Conservation (phyloP, 306 rosid species). For the Delonix regia region DNA sequence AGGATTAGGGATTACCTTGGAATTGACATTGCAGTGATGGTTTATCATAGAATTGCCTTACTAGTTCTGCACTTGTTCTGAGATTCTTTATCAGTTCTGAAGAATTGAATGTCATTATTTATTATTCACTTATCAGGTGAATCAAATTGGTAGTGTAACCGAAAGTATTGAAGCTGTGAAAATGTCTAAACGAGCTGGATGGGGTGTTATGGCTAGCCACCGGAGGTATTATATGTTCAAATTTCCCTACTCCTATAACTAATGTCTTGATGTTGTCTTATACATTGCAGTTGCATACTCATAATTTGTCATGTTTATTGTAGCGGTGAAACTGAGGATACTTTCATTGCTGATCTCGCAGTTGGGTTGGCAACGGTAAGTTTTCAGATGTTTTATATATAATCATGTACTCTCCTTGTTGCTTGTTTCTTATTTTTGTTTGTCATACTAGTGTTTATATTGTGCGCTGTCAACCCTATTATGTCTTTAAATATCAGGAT, state of each 20-base stretch:
- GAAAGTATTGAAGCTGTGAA: constrained; percentile 97
- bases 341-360: constrained; percentile 96
- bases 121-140: constrained; percentile 49
- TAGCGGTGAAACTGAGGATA: constrained; percentile 99
- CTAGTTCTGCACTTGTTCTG: background rate
- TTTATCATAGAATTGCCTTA: background rate
- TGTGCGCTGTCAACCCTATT: background rate
- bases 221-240: constrained; percentile 56
- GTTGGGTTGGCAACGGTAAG: constrained; percentile 91
- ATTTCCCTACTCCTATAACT: background rate
- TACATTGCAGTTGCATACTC: background rate
- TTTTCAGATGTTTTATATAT: background rate
- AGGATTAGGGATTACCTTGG: background rate
- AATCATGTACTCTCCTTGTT: too few relatives aligned
- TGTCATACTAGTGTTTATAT: background rate
- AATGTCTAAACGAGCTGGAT: constrained; percentile 95
- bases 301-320: constrained; percentile 33
- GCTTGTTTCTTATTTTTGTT: background rate
- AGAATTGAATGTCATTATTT: background rate
- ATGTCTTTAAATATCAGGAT: background rate
- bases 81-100: background rate
- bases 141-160: constrained; percentile 95
- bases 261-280: background rate
- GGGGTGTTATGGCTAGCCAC: constrained; percentile 99
- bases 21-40: background rate